phyloP scores from a whole-genome alignment of 1,284 basidiomycete species.

The Rhodotorula sp. region DNA sequence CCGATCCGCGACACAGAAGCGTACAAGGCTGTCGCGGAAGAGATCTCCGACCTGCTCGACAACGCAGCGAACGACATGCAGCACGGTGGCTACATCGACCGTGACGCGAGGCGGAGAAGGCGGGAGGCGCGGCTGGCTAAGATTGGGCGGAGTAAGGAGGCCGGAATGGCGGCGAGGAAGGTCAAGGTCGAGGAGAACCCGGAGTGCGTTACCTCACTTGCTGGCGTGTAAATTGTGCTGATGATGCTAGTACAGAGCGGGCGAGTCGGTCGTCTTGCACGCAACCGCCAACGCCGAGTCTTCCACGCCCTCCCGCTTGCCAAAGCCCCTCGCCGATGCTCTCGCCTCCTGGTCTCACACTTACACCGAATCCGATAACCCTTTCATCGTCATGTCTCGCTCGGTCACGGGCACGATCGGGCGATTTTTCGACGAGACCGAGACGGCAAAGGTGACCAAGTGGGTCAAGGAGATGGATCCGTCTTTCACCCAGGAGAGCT shows the following conservation, averaged over 20 bases:
- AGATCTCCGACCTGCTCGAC: slow-evolving; percentile 86
- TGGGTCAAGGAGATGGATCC: slow-evolving; percentile 86
- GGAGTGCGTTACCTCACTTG: too few relatives aligned
- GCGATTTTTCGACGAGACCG: slow-evolving; percentile 86
- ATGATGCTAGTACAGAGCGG: slow-evolving; percentile 60
- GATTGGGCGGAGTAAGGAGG: slow-evolving; percentile 66
- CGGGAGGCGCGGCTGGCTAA: slow-evolving; percentile 73
- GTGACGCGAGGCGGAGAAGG: slow-evolving; percentile 73
- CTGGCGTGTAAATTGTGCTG: too few relatives aligned
- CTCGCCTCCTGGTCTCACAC: slow-evolving; percentile 55
- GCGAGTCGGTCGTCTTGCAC: slow-evolving; percentile 76
- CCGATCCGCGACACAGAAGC: slow-evolving; percentile 93
- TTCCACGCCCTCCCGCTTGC: slow-evolving; percentile 65
- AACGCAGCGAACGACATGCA: slow-evolving; percentile 81
- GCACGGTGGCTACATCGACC: slow-evolving; percentile 91
- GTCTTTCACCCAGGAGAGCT: slow-evolving; percentile 76
- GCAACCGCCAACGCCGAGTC: slow-evolving; percentile 69
- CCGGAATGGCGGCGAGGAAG: slow-evolving; percentile 50
- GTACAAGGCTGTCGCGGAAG: slow-evolving; percentile 87
- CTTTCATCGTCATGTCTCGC: slow-evolving; percentile 76
- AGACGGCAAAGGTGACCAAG: slow-evolving; percentile 88
- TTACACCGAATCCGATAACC: slow-evolving; percentile 93
- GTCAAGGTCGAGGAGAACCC: slow-evolving; percentile 62
- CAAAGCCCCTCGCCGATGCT: slow-evolving; percentile 38
- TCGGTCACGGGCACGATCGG: slow-evolving; percentile 81